Evolutionary conservation across 2,329 filamentous ascomycete species (phyloP).

Genomic region (Penicillium sp.): DNA sequence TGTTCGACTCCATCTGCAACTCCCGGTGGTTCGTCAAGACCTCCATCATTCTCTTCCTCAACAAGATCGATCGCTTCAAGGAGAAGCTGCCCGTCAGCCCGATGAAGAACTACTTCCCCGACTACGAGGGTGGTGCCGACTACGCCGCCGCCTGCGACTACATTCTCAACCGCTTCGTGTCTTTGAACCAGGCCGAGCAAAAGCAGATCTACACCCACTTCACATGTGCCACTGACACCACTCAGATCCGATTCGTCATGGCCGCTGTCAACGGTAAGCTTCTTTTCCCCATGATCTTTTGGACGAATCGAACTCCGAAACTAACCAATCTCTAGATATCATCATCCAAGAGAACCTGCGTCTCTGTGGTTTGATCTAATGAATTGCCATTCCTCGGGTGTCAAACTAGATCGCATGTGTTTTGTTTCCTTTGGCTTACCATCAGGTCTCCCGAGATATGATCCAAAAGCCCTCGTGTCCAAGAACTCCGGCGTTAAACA

Average conservation of each 20-base stretch:
- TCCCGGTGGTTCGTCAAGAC: slow-evolving; percentile 72
- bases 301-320: neutral
- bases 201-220: slow-evolving; percentile 99
- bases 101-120: slow-evolving; percentile 75
- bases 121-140: slow-evolving; percentile 88
- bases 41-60: slow-evolving; percentile 71
- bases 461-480: slow-evolving; percentile 24
- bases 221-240: slow-evolving; percentile 97
- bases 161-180: slow-evolving; percentile 97
- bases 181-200: slow-evolving; percentile 96
- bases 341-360: slow-evolving; percentile 99
- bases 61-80: slow-evolving; percentile 76
- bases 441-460: slow-evolving; percentile 26
- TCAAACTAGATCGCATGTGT: slow-evolving; percentile 35
- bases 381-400: slow-evolving; percentile 28
- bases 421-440: slow-evolving; percentile 29
- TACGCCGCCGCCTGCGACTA: slow-evolving; percentile 97
- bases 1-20: slow-evolving; percentile 73
- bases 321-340: slow-evolving; percentile 67
- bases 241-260: slow-evolving; percentile 99
- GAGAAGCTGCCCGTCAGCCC: slow-evolving; percentile 71
- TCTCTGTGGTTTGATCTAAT: slow-evolving; percentile 93
- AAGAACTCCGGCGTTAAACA: slow-evolving; percentile 27
- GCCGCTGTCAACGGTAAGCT: slow-evolving; percentile 91
- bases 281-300: slow-evolving; percentile 5